Percentiles rank a stretch among this genome's conserved stretches.
Conservation (phyloP, 352 stramenopile genomes). For the Thalassiosira oceanica region DNA sequence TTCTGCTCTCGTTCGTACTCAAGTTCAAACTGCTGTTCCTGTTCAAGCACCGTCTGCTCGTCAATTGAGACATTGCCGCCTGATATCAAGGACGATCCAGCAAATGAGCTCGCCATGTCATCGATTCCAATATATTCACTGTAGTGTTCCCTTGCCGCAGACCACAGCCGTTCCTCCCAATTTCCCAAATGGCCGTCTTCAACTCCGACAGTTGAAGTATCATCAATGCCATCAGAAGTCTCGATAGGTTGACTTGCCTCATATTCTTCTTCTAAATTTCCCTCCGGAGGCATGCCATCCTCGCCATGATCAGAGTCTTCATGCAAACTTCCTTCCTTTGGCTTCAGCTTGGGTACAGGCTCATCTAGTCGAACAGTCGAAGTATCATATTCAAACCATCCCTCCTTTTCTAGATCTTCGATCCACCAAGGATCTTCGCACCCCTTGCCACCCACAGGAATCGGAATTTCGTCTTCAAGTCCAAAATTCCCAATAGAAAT, state of each 20-base stretch:
- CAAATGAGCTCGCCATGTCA: background rate
- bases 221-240: slow-evolving; percentile 14
- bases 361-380: slow-evolving; percentile 29
- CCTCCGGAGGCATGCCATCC: background rate
- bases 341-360: slow-evolving; percentile 5
- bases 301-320: slow-evolving; percentile 6
- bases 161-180: slow-evolving; percentile 58
- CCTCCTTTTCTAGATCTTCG: slow-evolving; percentile 36
- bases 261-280: slow-evolving; percentile 1
- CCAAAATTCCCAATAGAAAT: slow-evolving; percentile 33
- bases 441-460: background rate
- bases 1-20: slow-evolving; percentile 39
- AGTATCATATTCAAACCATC: slow-evolving; percentile 54
- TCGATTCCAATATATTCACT: slow-evolving; percentile 26
- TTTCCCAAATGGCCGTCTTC: slow-evolving; percentile 39
- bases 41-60: slow-evolving; percentile 45
- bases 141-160: slow-evolving; percentile 45
- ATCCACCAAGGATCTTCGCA: slow-evolving; percentile 40
- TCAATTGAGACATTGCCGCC: slow-evolving; percentile 12
- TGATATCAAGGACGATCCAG: background rate
- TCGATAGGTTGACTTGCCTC: background rate
- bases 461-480: slow-evolving; percentile 21
- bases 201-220: slow-evolving; percentile 29
- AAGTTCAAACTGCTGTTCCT: slow-evolving; percentile 35
- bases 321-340: background rate